Percentiles rank a stretch among this genome's conserved stretches.
Conservation (phyloP, 371 early-diverging fungal genomes). For the Mortierella sp. region DNA sequence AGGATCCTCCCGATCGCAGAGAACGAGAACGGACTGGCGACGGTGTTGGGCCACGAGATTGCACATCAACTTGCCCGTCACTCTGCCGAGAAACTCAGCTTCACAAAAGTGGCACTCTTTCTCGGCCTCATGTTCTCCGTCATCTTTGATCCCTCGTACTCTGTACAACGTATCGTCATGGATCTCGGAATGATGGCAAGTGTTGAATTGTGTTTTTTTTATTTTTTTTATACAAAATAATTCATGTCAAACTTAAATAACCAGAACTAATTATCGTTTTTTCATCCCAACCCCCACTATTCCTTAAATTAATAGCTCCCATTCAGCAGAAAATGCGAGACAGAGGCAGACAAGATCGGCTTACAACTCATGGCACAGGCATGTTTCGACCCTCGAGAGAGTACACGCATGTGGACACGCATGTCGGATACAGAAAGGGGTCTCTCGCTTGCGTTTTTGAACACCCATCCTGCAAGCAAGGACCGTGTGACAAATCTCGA, state of each 20-base stretch:
- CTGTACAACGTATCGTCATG: slow-evolving; percentile 37
- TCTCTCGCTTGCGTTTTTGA: slow-evolving; percentile 76
- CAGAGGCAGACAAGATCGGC: slow-evolving; percentile 94
- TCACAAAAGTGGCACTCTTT: slow-evolving; percentile 74
- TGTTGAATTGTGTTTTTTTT: background rate
- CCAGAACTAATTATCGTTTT: too few species aligned
- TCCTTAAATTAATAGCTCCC: slow-evolving; percentile 74
- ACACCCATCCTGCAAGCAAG: slow-evolving; percentile 90
- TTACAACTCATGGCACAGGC: slow-evolving; percentile 92
- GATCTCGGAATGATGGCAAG: slow-evolving; percentile 53
- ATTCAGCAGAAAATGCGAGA: slow-evolving; percentile 91
- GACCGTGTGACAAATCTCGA: slow-evolving; percentile 79
- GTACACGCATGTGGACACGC: slow-evolving; percentile 79
- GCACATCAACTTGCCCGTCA: slow-evolving; percentile 91
- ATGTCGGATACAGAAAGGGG: slow-evolving; percentile 53
- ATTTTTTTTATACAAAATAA: background rate
- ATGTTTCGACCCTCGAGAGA: slow-evolving; percentile 91
- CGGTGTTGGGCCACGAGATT: slow-evolving; percentile 92
- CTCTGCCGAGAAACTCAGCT: slow-evolving; percentile 86
- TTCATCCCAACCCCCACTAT: too few species aligned
- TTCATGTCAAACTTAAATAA: background rate
- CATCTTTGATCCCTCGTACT: slow-evolving; percentile 62
- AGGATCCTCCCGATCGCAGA: slow-evolving; percentile 86
- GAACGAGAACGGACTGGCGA: slow-evolving; percentile 94
- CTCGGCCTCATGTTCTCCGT: slow-evolving; percentile 61